phyloP scores from a whole-genome alignment of 2,329 filamentous ascomycete genomes.

The Coniochaeta sp. region DNA sequence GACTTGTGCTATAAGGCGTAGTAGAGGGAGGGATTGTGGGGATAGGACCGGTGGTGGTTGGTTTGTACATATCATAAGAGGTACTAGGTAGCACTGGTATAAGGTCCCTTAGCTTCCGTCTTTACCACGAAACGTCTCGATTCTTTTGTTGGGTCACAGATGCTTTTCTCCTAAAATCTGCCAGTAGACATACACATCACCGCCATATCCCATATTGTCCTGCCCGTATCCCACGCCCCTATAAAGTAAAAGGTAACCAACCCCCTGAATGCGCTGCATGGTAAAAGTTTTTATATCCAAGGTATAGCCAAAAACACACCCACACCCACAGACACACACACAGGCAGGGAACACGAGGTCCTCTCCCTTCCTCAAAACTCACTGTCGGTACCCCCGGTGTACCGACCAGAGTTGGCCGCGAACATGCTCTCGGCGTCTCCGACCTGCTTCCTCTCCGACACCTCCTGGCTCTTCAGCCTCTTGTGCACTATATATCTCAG shows the following conservation, averaged over 20 bases:
- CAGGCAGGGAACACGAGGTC: neutral
- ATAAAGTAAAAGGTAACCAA: neutral
- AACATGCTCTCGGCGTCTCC: conserved; percentile 78
- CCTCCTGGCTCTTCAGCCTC: conserved; percentile 63
- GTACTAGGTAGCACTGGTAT: too few species aligned
- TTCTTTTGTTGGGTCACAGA: neutral
- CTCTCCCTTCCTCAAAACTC: conserved; percentile 2
- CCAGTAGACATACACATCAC: neutral
- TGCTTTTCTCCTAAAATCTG: neutral
- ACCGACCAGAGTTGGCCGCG: conserved; percentile 23
- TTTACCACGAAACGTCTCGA: neutral
- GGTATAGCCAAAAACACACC: neutral
- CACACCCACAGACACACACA: too few species aligned
- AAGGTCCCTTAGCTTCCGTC: neutral
- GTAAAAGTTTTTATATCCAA: neutral
- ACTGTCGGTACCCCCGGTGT: conserved; percentile 20
- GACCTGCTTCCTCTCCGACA: conserved; percentile 83
- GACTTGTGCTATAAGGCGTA: conserved; percentile 88
- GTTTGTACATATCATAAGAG: neutral
- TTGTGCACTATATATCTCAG: conserved; percentile 55
- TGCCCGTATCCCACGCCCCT: neutral
- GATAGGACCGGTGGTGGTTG: neutral
- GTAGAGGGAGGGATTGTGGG: conserved; percentile 5
- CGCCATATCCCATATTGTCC: neutral
- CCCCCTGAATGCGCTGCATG: neutral